Conservation (phyloP, 1,284 basidiomycete genomes). For the Sparassis latifolia region DNA sequence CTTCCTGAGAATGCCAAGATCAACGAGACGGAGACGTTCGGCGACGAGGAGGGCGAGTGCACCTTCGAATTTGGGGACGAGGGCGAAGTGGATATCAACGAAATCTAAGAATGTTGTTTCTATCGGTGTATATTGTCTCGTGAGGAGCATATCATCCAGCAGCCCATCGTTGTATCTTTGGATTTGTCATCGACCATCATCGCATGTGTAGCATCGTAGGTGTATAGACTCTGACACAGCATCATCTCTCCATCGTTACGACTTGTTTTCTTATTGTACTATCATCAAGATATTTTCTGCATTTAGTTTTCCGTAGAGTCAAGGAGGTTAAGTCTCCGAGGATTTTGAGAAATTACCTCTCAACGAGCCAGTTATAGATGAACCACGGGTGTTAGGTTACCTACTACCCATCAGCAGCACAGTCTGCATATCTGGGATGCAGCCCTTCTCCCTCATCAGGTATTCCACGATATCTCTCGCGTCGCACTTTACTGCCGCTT, state of each 20-base stretch:
- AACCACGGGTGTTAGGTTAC: background rate
- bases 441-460: conserved; percentile 69
- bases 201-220: background rate
- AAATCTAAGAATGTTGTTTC: conserved; percentile 44
- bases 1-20: conserved; percentile 98
- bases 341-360: too few relatives aligned
- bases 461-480: conserved; percentile 70
- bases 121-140: conserved; percentile 19
- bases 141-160: conserved; percentile 1
- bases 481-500: conserved; percentile 51
- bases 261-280: too few relatives aligned
- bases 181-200: background rate
- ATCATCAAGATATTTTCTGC: too few relatives aligned
- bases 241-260: too few relatives aligned
- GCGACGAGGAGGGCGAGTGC: conserved; percentile 85
- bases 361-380: too few relatives aligned
- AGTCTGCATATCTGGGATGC: conserved; percentile 65
- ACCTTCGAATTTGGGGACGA: conserved; percentile 88
- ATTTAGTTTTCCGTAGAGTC: too few relatives aligned
- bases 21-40: conserved; percentile 94
- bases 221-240: background rate
- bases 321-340: too few relatives aligned
- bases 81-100: conserved; percentile 76
- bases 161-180: conserved; percentile 4
- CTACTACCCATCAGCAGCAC: conserved; percentile 38